Conservation (phyloP, 2,329 filamentous ascomycete genomes). For the Hypocrella siamensis region DNA sequence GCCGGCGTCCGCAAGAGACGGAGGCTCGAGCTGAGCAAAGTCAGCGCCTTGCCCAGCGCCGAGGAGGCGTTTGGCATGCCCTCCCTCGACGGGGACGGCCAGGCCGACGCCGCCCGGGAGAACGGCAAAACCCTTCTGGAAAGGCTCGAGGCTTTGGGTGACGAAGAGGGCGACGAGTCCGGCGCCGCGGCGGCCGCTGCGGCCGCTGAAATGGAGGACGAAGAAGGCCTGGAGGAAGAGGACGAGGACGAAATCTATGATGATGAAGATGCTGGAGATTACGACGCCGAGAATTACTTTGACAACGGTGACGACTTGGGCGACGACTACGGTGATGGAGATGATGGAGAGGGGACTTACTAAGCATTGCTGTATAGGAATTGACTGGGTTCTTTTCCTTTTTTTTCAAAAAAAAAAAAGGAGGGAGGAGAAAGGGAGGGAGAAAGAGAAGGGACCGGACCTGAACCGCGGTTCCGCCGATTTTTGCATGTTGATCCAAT, state of each 20-base stretch:
- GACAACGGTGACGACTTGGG: constrained; percentile 40
- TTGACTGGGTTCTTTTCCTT: neutral
- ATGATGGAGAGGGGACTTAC: constrained; percentile 29
- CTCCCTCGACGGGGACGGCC: constrained; percentile 11
- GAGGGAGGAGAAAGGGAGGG: no score
- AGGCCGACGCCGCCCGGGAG: constrained; percentile 14
- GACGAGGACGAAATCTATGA: constrained; percentile 36
- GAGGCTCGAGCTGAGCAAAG: constrained; percentile 27
- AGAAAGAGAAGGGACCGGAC: no score
- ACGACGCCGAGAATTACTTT: constrained; percentile 46
- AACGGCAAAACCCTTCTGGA: constrained; percentile 24
- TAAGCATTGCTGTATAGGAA: constrained; percentile 8
- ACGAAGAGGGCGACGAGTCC: constrained; percentile 35
- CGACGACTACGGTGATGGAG: constrained; percentile 34
- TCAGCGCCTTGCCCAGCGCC: constrained; percentile 31
- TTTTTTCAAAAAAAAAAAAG: neutral
- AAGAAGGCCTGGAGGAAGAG: constrained; percentile 29
- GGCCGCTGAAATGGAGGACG: constrained; percentile 31
- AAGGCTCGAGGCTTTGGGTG: constrained; percentile 27
- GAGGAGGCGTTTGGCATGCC: constrained; percentile 32
- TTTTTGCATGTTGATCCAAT: no score
- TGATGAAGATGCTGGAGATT: constrained; percentile 44
- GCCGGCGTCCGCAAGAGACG: constrained; percentile 25
- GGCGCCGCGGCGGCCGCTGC: constrained; percentile 36
- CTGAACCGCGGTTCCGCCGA: no score